These are phyloP conservation scores for Pythium chondricola DNA, from an alignment of 352 stramenopile species.

Conservation along the genomic window DNA sequence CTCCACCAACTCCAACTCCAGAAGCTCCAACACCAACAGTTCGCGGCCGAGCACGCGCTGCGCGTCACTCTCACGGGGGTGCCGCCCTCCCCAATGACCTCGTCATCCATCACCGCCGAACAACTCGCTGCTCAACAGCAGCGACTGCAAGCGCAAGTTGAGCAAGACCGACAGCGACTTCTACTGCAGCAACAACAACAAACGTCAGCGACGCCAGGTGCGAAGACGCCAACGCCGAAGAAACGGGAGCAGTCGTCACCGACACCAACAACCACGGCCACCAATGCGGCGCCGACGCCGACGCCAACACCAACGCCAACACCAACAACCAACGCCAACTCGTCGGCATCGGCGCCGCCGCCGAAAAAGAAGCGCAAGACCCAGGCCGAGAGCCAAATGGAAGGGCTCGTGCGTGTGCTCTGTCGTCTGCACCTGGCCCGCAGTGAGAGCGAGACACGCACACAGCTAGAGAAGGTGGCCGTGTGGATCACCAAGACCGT, in stretches of 20 bases:
- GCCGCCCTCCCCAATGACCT: constrained; percentile 1
- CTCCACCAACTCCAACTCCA: constrained; percentile 53
- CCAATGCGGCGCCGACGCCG: constrained; percentile 7
- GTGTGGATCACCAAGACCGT: constrained; percentile 50
- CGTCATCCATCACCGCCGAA: not conserved
- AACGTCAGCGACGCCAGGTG: constrained; percentile 9
- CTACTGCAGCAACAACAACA: constrained; percentile 33
- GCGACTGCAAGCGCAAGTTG: constrained; percentile 33
- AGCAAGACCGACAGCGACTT: constrained; percentile 38
- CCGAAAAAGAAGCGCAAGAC: constrained; percentile 34
- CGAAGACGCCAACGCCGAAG: constrained; percentile 25
- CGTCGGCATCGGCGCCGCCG: constrained; percentile 8
- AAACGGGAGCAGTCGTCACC: constrained; percentile 22
- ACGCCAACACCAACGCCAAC: not conserved
- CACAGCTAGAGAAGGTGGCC: constrained; percentile 46
- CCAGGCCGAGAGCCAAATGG: constrained; percentile 46
- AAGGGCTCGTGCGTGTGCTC: constrained; percentile 47
- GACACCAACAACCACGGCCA: not conserved
- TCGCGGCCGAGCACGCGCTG: constrained; percentile 11
- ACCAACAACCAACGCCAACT: not conserved
- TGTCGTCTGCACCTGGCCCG: constrained; percentile 37
- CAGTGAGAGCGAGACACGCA: constrained; percentile 47
- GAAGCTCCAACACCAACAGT: constrained; percentile 16
- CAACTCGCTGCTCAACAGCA: constrained; percentile 28
- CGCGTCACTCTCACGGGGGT: constrained; percentile 27